Conservation (phyloP, 2,329 filamentous ascomycete genomes). For the Colletotrichum cereale region DNA sequence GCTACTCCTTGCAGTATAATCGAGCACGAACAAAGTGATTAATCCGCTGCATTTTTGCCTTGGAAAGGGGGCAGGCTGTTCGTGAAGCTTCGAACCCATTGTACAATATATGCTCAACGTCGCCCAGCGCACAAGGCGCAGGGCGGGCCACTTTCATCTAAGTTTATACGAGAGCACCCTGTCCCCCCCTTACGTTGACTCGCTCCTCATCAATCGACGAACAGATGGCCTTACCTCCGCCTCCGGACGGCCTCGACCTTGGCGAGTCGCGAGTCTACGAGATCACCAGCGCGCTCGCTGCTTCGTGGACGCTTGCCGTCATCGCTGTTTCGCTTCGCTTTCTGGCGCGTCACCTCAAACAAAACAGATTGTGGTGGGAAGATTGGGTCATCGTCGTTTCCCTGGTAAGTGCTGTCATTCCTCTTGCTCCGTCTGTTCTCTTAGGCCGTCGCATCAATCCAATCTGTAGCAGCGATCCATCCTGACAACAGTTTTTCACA, state of each 20-base stretch:
- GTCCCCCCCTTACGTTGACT: too few species aligned
- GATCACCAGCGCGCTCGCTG: slow-evolving; percentile 40
- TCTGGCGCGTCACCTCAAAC: slow-evolving; percentile 40
- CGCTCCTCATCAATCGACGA: background rate
- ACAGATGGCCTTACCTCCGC: background rate
- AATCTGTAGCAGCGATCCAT: background rate
- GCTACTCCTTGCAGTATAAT: too few species aligned
- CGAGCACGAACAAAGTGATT: too few species aligned
- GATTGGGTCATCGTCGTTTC: slow-evolving; percentile 45
- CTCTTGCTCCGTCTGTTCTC: background rate
- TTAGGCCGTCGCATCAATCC: background rate
- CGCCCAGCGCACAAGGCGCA: background rate
- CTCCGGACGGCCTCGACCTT: slow-evolving; percentile 40
- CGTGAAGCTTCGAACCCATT: too few species aligned
- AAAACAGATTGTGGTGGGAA: slow-evolving; percentile 43
- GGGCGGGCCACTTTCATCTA: background rate
- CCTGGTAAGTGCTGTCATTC: slow-evolving; percentile 37
- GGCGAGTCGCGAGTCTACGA: slow-evolving; percentile 39
- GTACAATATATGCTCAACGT: background rate
- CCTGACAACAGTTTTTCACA: background rate
- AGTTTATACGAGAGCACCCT: background rate
- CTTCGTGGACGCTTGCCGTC: slow-evolving; percentile 41
- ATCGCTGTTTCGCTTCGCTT: slow-evolving; percentile 42
- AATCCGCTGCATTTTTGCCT: too few species aligned
- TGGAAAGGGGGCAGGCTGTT: too few species aligned